Conservation (phyloP, 768 basidiomycete species). For the Tubosaeta brunneosetosa region DNA sequence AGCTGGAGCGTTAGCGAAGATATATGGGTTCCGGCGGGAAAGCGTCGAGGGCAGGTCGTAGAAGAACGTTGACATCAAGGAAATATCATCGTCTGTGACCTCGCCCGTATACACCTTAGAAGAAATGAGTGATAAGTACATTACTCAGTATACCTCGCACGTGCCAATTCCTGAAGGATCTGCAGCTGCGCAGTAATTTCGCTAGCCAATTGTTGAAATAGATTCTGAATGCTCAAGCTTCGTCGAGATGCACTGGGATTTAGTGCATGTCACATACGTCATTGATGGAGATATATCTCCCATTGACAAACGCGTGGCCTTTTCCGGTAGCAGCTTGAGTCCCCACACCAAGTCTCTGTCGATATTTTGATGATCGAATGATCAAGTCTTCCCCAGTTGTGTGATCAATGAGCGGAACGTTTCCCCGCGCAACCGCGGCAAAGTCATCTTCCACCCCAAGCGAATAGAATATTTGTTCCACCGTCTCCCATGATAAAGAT, state of each 20-base stretch:
- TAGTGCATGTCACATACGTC: constrained; percentile 47
- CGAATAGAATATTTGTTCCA: constrained; percentile 37
- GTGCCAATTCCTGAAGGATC: constrained; percentile 71
- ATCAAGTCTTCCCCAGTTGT: constrained; percentile 31
- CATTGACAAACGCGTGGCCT: constrained; percentile 85
- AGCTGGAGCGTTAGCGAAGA: constrained; percentile 52
- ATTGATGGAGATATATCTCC: constrained; percentile 66
- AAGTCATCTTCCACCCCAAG: constrained; percentile 37
- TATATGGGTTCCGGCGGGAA: constrained; percentile 68
- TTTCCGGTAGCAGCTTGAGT: constrained; percentile 28
- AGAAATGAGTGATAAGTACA: neutral
- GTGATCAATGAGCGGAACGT: constrained; percentile 23
- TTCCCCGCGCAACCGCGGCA: constrained; percentile 35
- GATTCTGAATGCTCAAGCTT: constrained; percentile 9
- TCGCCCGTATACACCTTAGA: constrained; percentile 53
- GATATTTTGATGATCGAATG: constrained; percentile 49
- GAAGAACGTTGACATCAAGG: constrained; percentile 69
- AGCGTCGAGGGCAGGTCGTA: constrained; percentile 80
- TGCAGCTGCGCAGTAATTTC: constrained; percentile 58
- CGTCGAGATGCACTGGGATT: neutral
- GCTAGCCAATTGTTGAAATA: constrained; percentile 27
- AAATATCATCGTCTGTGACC: constrained; percentile 49
- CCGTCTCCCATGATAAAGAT: constrained; percentile 40
- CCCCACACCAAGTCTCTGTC: constrained; percentile 52
- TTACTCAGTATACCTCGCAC: constrained; percentile 10